Percentiles rank a stretch among this genome's conserved stretches.
Conservation (phyloP, 495 filamentous ascomycete genomes). For the Aspergillus kassunensis region DNA sequence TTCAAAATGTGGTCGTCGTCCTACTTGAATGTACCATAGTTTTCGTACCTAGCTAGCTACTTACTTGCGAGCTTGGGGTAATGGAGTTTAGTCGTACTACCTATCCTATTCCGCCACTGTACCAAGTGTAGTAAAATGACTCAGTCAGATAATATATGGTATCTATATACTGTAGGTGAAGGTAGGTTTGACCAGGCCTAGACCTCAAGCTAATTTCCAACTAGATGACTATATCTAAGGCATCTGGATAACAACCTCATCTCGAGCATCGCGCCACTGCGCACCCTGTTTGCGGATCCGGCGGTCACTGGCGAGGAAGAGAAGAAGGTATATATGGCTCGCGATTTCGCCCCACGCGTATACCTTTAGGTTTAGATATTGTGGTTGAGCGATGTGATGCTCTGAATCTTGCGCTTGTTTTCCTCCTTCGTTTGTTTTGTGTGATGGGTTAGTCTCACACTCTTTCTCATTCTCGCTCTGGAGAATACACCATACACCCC, state of each 20-base stretch:
- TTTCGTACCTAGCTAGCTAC: too few relatives aligned
- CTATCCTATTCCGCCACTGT: not conserved
- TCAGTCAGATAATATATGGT: too few relatives aligned
- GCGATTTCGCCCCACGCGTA: slow-evolving; percentile 66
- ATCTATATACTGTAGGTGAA: too few relatives aligned
- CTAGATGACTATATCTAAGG: too few relatives aligned
- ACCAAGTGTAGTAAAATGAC: too few relatives aligned
- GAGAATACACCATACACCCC: slow-evolving; percentile 58
- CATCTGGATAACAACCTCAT: slow-evolving; percentile 48
- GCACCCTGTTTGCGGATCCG: slow-evolving; percentile 49
- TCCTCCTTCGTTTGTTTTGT: too few relatives aligned
- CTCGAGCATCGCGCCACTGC: slow-evolving; percentile 55
- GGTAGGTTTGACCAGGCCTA: too few relatives aligned
- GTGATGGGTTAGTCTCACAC: not conserved
- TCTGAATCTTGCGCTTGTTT: too few relatives aligned
- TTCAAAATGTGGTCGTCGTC: not conserved
- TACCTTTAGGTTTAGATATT: slow-evolving; percentile 42
- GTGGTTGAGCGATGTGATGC: not conserved
- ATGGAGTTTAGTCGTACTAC: not conserved
- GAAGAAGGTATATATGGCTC: slow-evolving; percentile 58
- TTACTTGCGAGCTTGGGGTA: not conserved
- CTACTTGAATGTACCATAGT: slow-evolving; percentile 5
- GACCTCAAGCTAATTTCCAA: too few relatives aligned
- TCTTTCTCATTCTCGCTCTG: slow-evolving; percentile 25
- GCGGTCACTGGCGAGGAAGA: slow-evolving; percentile 61